Conservation (phyloP, 495 filamentous ascomycete genomes). For the Tuber borchii region DNA sequence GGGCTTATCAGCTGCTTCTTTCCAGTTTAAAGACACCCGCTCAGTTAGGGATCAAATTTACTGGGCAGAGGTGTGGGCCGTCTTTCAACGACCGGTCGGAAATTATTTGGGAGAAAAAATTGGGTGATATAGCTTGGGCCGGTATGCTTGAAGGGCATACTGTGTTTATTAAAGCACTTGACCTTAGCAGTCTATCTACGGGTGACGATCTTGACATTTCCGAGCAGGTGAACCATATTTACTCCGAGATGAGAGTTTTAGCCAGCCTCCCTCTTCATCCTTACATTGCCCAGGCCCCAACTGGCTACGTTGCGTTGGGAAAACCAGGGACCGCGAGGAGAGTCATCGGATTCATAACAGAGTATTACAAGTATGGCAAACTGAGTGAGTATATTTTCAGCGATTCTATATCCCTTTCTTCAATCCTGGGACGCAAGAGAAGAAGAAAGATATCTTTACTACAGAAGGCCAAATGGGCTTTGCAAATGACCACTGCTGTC, state of each 20-base stretch:
- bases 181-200: constrained; percentile 1
- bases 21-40: constrained; percentile 18
- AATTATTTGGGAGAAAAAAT: constrained; percentile 17
- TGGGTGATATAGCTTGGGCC: constrained; percentile 16
- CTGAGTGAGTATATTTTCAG: constrained; percentile 35
- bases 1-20: constrained; percentile 25
- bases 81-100: constrained; percentile 6
- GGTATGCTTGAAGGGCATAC: constrained; percentile 22
- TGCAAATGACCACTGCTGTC: constrained; percentile 24
- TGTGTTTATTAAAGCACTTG: constrained; percentile 27
- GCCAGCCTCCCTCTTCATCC: constrained; percentile 23
- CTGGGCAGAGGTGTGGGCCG: neutral
- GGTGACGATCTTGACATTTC: constrained; percentile 6
- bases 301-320: constrained; percentile 28
- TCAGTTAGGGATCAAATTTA: constrained; percentile 13
- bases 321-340: constrained; percentile 15
- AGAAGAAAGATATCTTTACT: constrained; percentile 16
- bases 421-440: neutral
- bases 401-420: constrained; percentile 27
- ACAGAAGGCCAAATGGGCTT: constrained; percentile 33
- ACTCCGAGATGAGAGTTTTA: constrained; percentile 25
- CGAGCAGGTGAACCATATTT: constrained; percentile 19
- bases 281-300: constrained; percentile 19
- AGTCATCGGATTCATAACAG: constrained; percentile 24
- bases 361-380: constrained; percentile 26